Percentiles rank a stretch among this genome's conserved stretches.
Evolutionary conservation across 441 rosid genomes (phyloP).

Genomic region (Sinapis alba): DNA sequence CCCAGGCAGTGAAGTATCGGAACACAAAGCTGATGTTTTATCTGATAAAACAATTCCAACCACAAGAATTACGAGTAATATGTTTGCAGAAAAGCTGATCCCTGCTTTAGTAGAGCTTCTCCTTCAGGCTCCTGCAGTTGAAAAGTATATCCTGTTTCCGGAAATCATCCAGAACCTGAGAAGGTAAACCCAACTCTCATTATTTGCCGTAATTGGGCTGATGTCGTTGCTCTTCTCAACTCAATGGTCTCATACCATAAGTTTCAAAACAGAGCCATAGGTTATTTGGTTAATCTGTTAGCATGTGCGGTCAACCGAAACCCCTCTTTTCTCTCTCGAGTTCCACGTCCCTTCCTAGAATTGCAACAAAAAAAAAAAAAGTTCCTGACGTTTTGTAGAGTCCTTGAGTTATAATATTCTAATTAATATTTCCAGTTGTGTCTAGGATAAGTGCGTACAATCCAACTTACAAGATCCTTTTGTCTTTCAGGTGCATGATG

Average conservation of each 20-base stretch:
- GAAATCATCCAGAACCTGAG: conserved; percentile 88
- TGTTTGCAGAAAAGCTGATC: conserved; percentile 83
- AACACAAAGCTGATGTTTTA: conserved; percentile 47
- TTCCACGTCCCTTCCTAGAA: not conserved
- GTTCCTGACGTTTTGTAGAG: not conserved
- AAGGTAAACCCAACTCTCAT: conserved; percentile 56
- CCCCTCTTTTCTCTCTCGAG: not conserved
- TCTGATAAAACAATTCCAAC: conserved; percentile 42
- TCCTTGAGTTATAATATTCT: not conserved
- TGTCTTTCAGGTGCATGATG: conserved; percentile 79
- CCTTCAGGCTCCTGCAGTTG: conserved; percentile 69
- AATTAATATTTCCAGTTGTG: not conserved
- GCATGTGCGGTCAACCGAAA: not conserved
- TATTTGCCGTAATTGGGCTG: conserved; percentile 1
- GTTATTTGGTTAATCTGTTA: conserved; percentile 18
- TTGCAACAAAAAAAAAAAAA: not conserved
- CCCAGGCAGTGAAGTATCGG: conserved; percentile 51
- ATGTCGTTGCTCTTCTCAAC: conserved; percentile 5
- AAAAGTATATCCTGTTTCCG: conserved; percentile 75
- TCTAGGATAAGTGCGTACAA: conserved; percentile 19
- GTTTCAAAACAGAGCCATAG: conserved; percentile 6
- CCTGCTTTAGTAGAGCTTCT: conserved; percentile 82
- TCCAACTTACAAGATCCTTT: conserved; percentile 25
- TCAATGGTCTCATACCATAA: not conserved
- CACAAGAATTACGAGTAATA: conserved; percentile 50